These are phyloP conservation scores for Limnanthes douglasii DNA, from an alignment of 345 rosid species.

Conservation along the genomic window DNA sequence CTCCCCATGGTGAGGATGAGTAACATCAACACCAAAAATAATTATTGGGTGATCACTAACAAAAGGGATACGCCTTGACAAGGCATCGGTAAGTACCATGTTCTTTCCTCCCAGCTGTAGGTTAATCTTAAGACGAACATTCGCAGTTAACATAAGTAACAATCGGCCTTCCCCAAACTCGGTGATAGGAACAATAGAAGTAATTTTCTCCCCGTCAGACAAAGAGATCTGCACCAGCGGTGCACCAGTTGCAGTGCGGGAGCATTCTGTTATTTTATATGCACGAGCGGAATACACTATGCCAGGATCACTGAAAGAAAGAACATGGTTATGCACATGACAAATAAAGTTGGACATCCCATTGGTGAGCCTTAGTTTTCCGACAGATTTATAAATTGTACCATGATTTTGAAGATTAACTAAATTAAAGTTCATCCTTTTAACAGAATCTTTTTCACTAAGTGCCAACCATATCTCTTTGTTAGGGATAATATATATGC, in stretches of 20 bases:
- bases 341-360: slow-evolving; percentile 93
- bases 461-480: slow-evolving; percentile 85
- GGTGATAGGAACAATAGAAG: slow-evolving; percentile 86
- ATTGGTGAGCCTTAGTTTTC: slow-evolving; percentile 76
- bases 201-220: slow-evolving; percentile 88
- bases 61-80: too few relatives aligned
- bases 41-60: too few relatives aligned
- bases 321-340: slow-evolving; percentile 80
- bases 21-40: too few relatives aligned
- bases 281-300: slow-evolving; percentile 91
- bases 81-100: too few relatives aligned
- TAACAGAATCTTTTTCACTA: slow-evolving; percentile 92
- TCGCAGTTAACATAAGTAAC: slow-evolving; percentile 83
- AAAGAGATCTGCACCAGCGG: slow-evolving; percentile 91
- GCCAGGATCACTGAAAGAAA: slow-evolving; percentile 87
- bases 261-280: slow-evolving; percentile 85
- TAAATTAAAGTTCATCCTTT: slow-evolving; percentile 81
- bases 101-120: too few relatives aligned
- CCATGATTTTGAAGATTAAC: slow-evolving; percentile 92
- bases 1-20: too few relatives aligned
- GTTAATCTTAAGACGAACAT: slow-evolving; percentile 96
- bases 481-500: slow-evolving; percentile 84
- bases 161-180: slow-evolving; percentile 68
- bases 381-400: slow-evolving; percentile 93
- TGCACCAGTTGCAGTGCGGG: slow-evolving; percentile 82